Evolutionary conservation across 202 grass and related monocot genomes (phyloP).

Genomic region (Zizania palustris): DNA sequence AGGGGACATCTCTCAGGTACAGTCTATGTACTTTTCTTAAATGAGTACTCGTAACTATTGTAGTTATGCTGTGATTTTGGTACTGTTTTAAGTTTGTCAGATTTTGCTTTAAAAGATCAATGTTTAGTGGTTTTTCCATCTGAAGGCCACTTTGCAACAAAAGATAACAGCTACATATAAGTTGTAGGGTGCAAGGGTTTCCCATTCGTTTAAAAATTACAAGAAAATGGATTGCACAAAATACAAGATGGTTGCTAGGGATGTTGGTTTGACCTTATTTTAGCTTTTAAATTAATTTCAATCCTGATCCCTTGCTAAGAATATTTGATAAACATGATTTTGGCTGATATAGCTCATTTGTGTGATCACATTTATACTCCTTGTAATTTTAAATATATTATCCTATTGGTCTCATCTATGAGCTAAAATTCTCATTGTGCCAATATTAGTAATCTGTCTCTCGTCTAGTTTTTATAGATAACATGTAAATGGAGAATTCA

Average conservation of each 20-base stretch:
- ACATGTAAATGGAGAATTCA: neutral
- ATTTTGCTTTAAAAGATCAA: neutral
- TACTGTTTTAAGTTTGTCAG: constrained; percentile 17
- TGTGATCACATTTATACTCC: no score
- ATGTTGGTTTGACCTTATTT: no score
- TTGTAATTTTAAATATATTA: neutral
- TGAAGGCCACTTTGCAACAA: constrained; percentile 13
- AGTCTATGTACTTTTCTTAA: neutral
- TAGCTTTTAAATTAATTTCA: no score
- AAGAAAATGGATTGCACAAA: no score
- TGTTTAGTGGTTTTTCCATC: neutral
- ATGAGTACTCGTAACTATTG: constrained; percentile 2
- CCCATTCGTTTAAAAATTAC: no score
- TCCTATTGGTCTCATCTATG: neutral
- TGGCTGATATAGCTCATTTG: no score
- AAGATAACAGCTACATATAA: neutral
- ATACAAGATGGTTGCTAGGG: no score
- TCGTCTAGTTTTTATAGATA: neutral
- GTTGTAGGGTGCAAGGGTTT: neutral
- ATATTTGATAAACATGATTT: no score
- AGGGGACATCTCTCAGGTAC: constrained; percentile 32
- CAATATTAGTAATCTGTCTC: neutral
- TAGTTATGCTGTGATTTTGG: constrained; percentile 8
- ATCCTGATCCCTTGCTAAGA: no score
- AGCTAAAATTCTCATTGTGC: neutral